Evolutionary conservation across 441 rosid species (phyloP), one percentile per base, ranked within the genome.

Genomic region (Aquilaria agallochum): DNA sequence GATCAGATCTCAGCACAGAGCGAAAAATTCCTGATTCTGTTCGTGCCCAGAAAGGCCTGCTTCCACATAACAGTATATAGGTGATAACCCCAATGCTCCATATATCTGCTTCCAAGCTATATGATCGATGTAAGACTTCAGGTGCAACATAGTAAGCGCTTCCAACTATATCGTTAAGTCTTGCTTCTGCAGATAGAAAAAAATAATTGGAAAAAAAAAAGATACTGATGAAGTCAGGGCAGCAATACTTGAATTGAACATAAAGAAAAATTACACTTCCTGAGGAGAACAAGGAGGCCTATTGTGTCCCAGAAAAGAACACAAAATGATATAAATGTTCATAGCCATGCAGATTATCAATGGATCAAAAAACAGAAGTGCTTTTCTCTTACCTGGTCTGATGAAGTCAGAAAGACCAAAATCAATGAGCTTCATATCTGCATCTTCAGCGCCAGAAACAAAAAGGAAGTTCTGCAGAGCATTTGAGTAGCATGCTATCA

Each of bases 111-210:
- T 94, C 98, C 62, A 76, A 74, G 59, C 88, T 83, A 76, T 91
- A 94, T 47, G 95, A 89, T 79, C 97, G 81, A 74, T 89, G 98
- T 74, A 94, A 80, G 68, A 94, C 98, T 81, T 94, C 98, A 63
- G 98, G 98, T 20, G 98, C 98, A 12, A 94, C 98, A 72, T 94
- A 94, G 66, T 88, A 93, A 30, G 97, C 96, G 48, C 98, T 93
- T 64, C 98, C 98, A 52, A 93, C 98, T 27, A 94, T 89, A 80
- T 94, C 97, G 68, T 89, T 90, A 57, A 91, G 84, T 54, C 97
- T 84, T 80, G 85, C 96, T 42, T 89, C 98, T 94, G 83, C 69
- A 68, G 13, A 47, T 20, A 20, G 27, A 20, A 20, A 20, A 20
- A 20, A 20, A 20, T 20, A 20, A 20, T 20, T 20, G 45, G 10